Evolutionary conservation across 106 monocot species (phyloP), one percentile per base, ranked within the genome.

Genomic region (Dendrobium nobile): DNA sequence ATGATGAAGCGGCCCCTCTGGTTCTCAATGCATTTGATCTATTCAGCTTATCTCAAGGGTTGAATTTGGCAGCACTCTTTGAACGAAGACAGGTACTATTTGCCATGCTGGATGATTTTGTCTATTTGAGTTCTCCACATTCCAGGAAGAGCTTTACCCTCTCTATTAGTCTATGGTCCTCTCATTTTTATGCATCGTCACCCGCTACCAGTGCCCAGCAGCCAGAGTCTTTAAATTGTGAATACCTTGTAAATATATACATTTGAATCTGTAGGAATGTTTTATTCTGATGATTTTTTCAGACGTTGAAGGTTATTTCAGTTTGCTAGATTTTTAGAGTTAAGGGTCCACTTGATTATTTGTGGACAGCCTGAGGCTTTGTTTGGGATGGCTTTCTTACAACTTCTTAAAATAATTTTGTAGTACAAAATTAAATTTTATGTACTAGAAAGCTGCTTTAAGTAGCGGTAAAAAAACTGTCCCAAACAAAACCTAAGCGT

Each of bases 11-110:
- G 51, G 81, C 88, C 19, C 97, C 97, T 82, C 78, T 98, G n/a
- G 82, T 94, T 55, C 92, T 98, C 90, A 98, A 98, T 83, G 97
- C 97, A 22, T 98, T 98, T 83, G 97, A 98, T 85, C 92, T 98
- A 85, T 94, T 98, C 77, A 95, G 89, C 20, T 81, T 98, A 75
- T 98, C 97, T 77, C 92, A 98, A 82, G 97, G 97, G 7, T 47
- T 98, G 68, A 89, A 98, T 41, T 92, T 98, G 67, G 91, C 97
- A 79, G 91, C 87, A 68, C 74, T 98, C 33, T 98, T 98, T 86
- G 94, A 98, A 54, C 86, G 97, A 68, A 87, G 88, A 80, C 91
- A 98, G 90, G 97, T 98, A 87, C 0, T n/a, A 41, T 9, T 80
- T 47, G 7, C 5, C 11, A 20, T 47, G 18, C 43, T 44, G n/a